Base-by-base conservation (phyloP, 2,329 filamentous ascomycete genomes). In the Didymella lethalis region DNA sequence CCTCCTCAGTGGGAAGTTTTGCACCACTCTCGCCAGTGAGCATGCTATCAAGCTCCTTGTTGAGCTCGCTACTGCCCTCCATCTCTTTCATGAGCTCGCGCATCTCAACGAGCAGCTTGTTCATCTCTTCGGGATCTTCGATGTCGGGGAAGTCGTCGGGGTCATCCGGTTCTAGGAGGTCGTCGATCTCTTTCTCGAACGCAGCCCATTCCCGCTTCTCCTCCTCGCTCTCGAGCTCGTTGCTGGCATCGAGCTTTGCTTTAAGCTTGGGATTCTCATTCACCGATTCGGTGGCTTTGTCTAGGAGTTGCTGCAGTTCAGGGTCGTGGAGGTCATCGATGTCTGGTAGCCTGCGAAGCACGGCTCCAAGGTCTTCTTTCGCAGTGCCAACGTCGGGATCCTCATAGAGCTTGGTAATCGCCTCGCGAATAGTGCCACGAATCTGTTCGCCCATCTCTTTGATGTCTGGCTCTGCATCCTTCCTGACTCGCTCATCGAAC, bases 371-470 rank as follows among this genome's bases (percentile, higher is more conserved):
- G 16, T 72, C 70, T 6, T 57, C 58, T 36, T 53, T 65, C 4
- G 63, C 66, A 20, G 69, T 61, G 11, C 52, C 66, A 3, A 73
- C 57, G 3, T 70, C 68, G 5, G 75, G 72, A 31, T 76, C 72
- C 7, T 74, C 55, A 28, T 75, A 61, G 31, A 75, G 43, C 20
- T 70, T 61, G 29, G 71, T 66, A 6, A 75, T 32, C 4, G 58
- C 57, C 20, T 71, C 62, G 28, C 70, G 63, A 14, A 67, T 65
- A 4, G 57, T 64, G 48, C 62, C 66, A 1, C 62, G 59, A n/a
- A 69, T 25, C n/a, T 46, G 34, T 0, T 64, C 60, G n/a, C 61
- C 55, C 18, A 70, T 44, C 32, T 71, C 57, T 28, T 66, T 59
- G 23, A 60, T 49, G 18, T 66, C 58, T 3, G 48, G 48, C 34